Evolutionary conservation across 208 protist genomes (phyloP), one percentile per base, ranked within the genome.

Genomic region (Crithidia brevicula): DNA sequence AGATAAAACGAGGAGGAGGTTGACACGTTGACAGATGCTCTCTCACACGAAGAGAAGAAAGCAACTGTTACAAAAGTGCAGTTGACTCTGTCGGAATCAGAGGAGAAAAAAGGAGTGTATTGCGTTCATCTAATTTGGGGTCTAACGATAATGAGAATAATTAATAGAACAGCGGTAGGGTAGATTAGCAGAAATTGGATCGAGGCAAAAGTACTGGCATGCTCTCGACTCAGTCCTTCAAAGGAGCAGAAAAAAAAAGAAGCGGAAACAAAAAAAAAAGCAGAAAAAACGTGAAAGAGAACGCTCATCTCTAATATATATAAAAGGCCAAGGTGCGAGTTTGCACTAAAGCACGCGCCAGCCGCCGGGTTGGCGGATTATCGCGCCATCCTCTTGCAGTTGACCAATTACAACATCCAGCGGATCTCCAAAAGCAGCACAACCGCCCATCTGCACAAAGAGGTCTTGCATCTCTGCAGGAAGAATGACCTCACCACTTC

Each of bases 381-480:
- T 63, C n/a, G 87, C 47, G 16, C 81, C 82, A 25, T 84, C 79
- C 5, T 86, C 67, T 33, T 91, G 73, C 31, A 94, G 72, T 23
- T 89, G 83, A 33, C 73, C 59, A 8, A 92, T 70, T n/a, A 90
- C 75, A 7, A 73, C 65, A 45, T 77, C 66, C 28, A 85, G 70
- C 36, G 77, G 69, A 33, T 86, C 79, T 3, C 83, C 83, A 50
- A 85, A 82, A 22, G 65, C 43, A 7, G 33, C 68, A 25, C 58
- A 64, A 16, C 83, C 88, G 38, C 85, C 88, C 13, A 88, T 49
- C 25, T 67, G 64, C 28, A 53, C 66, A 54, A 77, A 92, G 13
- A 92, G 30, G 1, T 40, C 20, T 36, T 70, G 71, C 13, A 58
- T 71, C 18, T 51, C 57, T 18, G 53, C 73, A 6, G 67, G 61